Evolutionary conservation across 164 flowering plant genomes (phyloP).

Genomic region (Kalanchoe fedtschenkoi): DNA sequence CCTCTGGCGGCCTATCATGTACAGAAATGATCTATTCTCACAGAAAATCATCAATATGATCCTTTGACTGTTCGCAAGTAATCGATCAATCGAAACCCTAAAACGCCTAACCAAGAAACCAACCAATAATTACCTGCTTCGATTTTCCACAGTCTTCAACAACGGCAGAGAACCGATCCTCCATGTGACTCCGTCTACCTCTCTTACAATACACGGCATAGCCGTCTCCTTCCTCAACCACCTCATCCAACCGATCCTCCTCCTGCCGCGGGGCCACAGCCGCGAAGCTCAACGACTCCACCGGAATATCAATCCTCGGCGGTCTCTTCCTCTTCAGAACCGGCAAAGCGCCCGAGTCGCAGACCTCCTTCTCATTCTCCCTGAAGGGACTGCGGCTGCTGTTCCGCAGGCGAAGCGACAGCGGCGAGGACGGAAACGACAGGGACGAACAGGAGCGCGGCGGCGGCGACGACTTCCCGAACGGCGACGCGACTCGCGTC

Average conservation of each 20-base stretch:
- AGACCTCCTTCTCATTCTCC: background rate
- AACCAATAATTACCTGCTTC: conserved; percentile 25
- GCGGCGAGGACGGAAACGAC: background rate
- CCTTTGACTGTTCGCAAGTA: background rate
- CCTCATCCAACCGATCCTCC: conserved; percentile 18
- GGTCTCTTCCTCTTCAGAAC: conserved; percentile 55
- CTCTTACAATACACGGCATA: conserved; percentile 42
- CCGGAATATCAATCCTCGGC: conserved; percentile 27
- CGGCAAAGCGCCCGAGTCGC: conserved; percentile 6
- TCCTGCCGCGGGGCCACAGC: conserved; percentile 6
- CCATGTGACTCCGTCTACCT: conserved; percentile 36
- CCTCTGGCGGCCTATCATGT: background rate
- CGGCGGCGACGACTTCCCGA: background rate
- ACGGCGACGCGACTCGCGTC: conserved; percentile 10
- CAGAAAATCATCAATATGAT: too few relatives aligned
- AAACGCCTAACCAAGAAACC: background rate
- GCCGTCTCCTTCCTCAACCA: conserved; percentile 34
- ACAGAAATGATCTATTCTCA: too few relatives aligned
- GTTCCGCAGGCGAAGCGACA: background rate
- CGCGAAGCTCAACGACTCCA: conserved; percentile 10
- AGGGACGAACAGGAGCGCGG: background rate
- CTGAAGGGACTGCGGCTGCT: background rate
- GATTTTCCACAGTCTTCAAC: conserved; percentile 24
- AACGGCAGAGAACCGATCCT: conserved; percentile 44
- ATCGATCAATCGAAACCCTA: too few relatives aligned